These are phyloP conservation scores for Monilinia laxa DNA, from an alignment of 2,329 filamentous ascomycete species.

Conservation along the genomic window DNA sequence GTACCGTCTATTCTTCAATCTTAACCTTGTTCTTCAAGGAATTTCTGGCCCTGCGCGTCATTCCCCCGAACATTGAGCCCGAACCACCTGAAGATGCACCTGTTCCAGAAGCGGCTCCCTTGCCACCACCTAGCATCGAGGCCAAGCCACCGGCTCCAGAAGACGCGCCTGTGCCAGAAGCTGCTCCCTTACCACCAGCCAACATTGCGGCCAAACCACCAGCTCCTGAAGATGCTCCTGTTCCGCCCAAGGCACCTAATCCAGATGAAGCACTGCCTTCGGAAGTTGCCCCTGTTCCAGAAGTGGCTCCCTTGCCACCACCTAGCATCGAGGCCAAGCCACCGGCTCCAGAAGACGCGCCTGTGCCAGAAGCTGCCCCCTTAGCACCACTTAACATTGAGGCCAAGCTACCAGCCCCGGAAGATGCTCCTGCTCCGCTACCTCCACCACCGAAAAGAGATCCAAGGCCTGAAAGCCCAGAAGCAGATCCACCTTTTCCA, in stretches of 20 bases:
- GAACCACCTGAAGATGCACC: background rate
- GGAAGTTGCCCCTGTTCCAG: background rate
- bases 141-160: background rate
- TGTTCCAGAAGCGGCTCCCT: background rate
- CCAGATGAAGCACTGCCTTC: background rate
- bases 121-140: too few relatives aligned
- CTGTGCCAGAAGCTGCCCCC: background rate
- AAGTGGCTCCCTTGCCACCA: background rate
- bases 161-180: too few relatives aligned
- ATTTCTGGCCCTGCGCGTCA: background rate
- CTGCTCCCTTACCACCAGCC: too few relatives aligned
- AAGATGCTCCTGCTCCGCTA: too few relatives aligned
- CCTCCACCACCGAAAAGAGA: too few relatives aligned
- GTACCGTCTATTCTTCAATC: background rate
- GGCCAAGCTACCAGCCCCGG: background rate
- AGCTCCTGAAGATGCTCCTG: background rate
- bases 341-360: background rate
- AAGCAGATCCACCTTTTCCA: too few relatives aligned
- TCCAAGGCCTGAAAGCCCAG: too few relatives aligned
- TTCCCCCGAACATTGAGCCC: background rate
- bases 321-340: too few relatives aligned
- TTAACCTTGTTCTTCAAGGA: background rate
- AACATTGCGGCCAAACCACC: too few relatives aligned
- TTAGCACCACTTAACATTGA: too few relatives aligned
- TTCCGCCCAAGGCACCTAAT: background rate